Conservation (phyloP, 768 basidiomycete genomes). For the Kwoniella botswanensis region DNA sequence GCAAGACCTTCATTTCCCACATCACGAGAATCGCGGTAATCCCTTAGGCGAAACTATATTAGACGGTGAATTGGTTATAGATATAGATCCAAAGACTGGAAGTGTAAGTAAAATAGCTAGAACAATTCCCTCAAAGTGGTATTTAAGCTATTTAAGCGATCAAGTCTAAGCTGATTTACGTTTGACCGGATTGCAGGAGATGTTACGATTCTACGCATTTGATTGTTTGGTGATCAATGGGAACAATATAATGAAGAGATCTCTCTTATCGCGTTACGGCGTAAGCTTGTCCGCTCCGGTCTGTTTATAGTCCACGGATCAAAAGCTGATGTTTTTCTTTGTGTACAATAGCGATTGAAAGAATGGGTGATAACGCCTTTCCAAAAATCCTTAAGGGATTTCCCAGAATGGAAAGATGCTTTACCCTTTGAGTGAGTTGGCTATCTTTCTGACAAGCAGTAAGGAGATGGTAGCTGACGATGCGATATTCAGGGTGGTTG, state of each 20-base stretch:
- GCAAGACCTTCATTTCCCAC: constrained; percentile 83
- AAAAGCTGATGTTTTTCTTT: constrained; percentile 8
- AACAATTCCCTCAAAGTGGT: too few relatives aligned
- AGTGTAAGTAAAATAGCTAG: constrained; percentile 62
- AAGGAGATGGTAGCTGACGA: not conserved
- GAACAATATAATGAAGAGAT: constrained; percentile 81
- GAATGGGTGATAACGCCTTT: constrained; percentile 85
- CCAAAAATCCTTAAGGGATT: constrained; percentile 69
- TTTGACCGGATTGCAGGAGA: constrained; percentile 65
- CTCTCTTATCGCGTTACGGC: constrained; percentile 86
- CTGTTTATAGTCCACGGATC: too few relatives aligned
- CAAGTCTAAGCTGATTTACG: not conserved
- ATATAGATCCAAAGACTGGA: constrained; percentile 77
- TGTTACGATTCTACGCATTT: constrained; percentile 80
- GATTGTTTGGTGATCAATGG: constrained; percentile 88
- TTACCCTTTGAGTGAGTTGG: constrained; percentile 82
- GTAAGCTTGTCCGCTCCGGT: constrained; percentile 63
- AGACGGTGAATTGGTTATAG: constrained; percentile 92
- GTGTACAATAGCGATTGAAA: constrained; percentile 67
- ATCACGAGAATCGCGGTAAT: constrained; percentile 71
- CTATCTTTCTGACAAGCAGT: not conserved
- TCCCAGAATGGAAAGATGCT: constrained; percentile 68
- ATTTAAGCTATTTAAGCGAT: too few relatives aligned
- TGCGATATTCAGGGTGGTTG: constrained; percentile 67
- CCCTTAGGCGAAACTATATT: constrained; percentile 80